Evolutionary conservation across 2,329 filamentous ascomycete genomes (phyloP).

Genomic region (Hymenoscyphus salicellus): DNA sequence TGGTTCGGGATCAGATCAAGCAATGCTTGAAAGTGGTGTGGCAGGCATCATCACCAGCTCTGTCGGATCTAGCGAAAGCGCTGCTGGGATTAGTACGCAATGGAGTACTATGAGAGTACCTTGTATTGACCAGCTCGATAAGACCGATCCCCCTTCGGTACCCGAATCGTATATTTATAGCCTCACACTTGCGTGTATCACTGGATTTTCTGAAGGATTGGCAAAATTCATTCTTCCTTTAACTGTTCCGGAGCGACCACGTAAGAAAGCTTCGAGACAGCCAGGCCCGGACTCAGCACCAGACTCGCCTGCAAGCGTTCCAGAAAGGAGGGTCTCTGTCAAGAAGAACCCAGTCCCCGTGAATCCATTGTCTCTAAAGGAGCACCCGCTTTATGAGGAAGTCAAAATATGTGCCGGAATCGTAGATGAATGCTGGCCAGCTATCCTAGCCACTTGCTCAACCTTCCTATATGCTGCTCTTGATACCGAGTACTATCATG

Average conservation of each 20-base stretch:
- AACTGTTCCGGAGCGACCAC: conserved; percentile 72
- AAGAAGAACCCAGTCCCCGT: conserved; percentile 74
- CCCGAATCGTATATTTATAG: conserved; percentile 95
- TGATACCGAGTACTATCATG: conserved; percentile 91
- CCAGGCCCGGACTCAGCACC: conserved; percentile 25
- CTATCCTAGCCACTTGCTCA: conserved; percentile 88
- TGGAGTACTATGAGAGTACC: conserved; percentile 87
- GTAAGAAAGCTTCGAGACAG: conserved; percentile 43
- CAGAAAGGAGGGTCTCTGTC: conserved; percentile 64
- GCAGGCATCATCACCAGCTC: conserved; percentile 80
- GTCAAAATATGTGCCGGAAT: conserved; percentile 77
- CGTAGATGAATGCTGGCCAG: conserved; percentile 92
- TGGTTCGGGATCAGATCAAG: conserved; percentile 68
- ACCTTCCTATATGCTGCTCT: conserved; percentile 90
- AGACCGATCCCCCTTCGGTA: conserved; percentile 74
- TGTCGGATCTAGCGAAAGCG: conserved; percentile 62
- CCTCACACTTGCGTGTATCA: conserved; percentile 83
- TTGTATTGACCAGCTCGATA: conserved; percentile 93
- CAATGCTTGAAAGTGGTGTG: conserved; percentile 84
- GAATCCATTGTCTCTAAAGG: conserved; percentile 75
- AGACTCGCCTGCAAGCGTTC: conserved; percentile 29
- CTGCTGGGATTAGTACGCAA: conserved; percentile 76
- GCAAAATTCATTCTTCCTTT: conserved; percentile 91
- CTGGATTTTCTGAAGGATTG: conserved; percentile 83
- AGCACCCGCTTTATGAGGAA: conserved; percentile 67